Evolutionary conservation across 2,329 filamentous ascomycete species (phyloP), one percentile per base, ranked within the genome.

Genomic region (Pyrenophora tritici-repentis): DNA sequence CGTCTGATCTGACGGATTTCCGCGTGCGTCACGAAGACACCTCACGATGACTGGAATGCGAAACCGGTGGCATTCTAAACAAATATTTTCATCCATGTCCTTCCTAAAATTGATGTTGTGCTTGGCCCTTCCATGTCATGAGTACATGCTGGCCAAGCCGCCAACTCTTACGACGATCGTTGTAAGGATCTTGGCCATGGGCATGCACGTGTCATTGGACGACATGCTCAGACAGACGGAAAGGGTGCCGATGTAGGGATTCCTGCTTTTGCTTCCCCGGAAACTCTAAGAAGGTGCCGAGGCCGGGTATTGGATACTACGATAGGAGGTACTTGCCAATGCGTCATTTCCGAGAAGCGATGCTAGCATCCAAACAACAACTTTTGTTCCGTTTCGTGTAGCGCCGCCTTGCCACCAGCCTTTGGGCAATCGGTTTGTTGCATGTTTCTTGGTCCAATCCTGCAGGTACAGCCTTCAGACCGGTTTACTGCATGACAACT

Each of bases 11-110:
- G 17, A 35, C 39, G 31, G 40, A 38, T 29, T 29, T 29, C 39
- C 44, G 9, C 35, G 46, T 26, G 51, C 47, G 47, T 62, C 59
- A 62, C 58, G 42, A 47, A 50, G 34, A 47, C 48, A 43, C 17
- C 42, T 56, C 53, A 58, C 47, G 32, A 56, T 58, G 55, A 42
- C 20, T 44, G 18, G n/a, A 37, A 45, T 37, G 8, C 37, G 17
- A 18, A 34, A 24, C 47, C 36, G 31, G 35, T 35, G 38, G 35
- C 42, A 34, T 18, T 26, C 20, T 17, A 18, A 16, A 10, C n/a
- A 18, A 39, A 1, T 13, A 29, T 29, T 34, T 18, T 22, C 20
- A 13, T 29, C 9, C 34, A 12, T 12, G 24, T 33, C 42, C 33
- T 32, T 47, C 42, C 34, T 39, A 32, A 42, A 29, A n/a, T 14